Evolutionary conservation across 345 rosid species (phyloP).

Genomic region (Mallotus nudiflorus): DNA sequence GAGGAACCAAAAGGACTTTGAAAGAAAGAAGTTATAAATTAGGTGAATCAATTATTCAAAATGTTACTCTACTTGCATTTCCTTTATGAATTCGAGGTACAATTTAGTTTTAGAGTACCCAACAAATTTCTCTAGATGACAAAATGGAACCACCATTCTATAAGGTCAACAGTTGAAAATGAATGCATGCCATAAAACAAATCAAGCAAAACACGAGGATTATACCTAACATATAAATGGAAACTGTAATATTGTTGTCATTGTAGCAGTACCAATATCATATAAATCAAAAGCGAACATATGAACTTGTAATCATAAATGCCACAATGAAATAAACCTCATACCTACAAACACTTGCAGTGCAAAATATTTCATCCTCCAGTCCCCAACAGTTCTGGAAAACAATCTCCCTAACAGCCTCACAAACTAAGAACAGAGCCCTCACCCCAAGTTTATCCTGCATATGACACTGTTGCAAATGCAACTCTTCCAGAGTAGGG

Average conservation of each 20-base stretch:
- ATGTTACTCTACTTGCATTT: not conserved
- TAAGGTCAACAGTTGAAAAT: not conserved
- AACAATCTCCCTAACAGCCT: slow-evolving; percentile 64
- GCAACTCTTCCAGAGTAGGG: slow-evolving; percentile 76
- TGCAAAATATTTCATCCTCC: slow-evolving; percentile 65
- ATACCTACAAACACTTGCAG: slow-evolving; percentile 70
- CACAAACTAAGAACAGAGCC: slow-evolving; percentile 73
- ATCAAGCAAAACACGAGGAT: not conserved
- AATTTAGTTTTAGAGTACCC: not conserved
- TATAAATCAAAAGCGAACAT: not conserved
- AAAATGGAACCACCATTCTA: not conserved
- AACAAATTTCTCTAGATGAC: not conserved
- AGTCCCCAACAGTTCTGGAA: slow-evolving; percentile 94
- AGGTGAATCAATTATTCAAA: not conserved
- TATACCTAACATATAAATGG: not conserved
- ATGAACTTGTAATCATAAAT: not conserved
- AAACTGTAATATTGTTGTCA: not conserved
- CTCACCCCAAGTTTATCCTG: slow-evolving; percentile 56
- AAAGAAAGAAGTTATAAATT: not conserved
- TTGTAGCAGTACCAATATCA: not conserved
- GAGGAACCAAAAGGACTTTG: not conserved
- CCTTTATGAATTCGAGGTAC: not conserved
- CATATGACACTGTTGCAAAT: slow-evolving; percentile 75
- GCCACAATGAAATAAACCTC: slow-evolving; percentile 9
- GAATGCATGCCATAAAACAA: not conserved